Base-by-base conservation (phyloP, 257 asterid species). In the Phtheirospermum japonicum region DNA sequence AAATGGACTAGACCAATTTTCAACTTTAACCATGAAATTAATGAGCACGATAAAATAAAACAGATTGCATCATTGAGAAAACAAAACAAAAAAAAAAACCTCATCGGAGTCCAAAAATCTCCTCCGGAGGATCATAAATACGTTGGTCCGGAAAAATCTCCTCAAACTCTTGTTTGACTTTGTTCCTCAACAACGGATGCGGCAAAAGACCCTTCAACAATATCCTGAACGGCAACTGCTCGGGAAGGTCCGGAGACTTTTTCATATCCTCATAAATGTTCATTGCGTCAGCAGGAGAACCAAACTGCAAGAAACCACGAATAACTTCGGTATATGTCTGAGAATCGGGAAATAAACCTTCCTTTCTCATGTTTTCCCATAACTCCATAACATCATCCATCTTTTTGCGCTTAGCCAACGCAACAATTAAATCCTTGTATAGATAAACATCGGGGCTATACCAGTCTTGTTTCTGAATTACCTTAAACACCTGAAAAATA, bases 231-330 rank as follows among this genome's bases (percentile, higher is more conserved):
- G 97, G 97, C 75, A 85, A 57, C 71, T 87, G 90, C 13, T 93
- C 99, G 0, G 99, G 97, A 62, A 82, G 99, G 8, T 89, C 94
- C 14, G 99, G 99, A 70, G 91, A 85, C 60, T 80, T 85, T 46
- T 87, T 87, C 99, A 89, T 89, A 76, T 89, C 97, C 73, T 93
- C 99, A 7, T 72, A 93, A 23, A 93, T 57, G 76, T 93, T 93
- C 99, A 93, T 93, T 72, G 99, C 97, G 57, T 89, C 99, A 18
- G 91, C 95, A 59, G 99, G 99, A 52, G 99, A 93, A 45, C 97
- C 99, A 16, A 81, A 73, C 40, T 87, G 89, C 75, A 93, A 78
- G 85, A 93, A 93, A 67, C 97, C 97, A 18, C 96, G 87, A 58
- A 93, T 93, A 58, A 93, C 95, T 83, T 87, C 99, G 1, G 95